These are phyloP conservation scores for Trichoderma sp. DNA, from an alignment of 2,329 filamentous ascomycete genomes.

Conservation along the genomic window DNA sequence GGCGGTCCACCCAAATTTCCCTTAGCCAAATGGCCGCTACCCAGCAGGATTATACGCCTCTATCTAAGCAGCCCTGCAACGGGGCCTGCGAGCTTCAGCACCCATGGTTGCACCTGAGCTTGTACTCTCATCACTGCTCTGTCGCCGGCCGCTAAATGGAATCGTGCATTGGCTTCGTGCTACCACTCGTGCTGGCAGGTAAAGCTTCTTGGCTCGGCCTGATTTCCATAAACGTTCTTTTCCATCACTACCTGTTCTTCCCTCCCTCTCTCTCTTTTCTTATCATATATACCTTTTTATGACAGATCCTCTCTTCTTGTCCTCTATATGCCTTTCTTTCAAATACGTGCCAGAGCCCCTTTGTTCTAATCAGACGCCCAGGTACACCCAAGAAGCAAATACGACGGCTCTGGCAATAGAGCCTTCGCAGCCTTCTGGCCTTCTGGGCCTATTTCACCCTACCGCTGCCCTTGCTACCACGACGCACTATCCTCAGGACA, in stretches of 20 bases:
- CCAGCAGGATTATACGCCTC: constrained; percentile 13
- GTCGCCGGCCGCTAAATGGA: constrained; percentile 27
- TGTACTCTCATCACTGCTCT: constrained; percentile 24
- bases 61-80: constrained; percentile 4
- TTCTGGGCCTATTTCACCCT: constrained; percentile 58
- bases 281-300: background rate
- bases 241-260: constrained; percentile 25
- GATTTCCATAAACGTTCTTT: constrained; percentile 27
- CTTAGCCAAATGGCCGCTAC: background rate
- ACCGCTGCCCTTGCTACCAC: constrained; percentile 49
- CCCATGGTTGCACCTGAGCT: constrained; percentile 16
- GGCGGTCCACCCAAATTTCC: constrained; percentile 10
- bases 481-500: constrained; percentile 56
- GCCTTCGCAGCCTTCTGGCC: constrained; percentile 54
- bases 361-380: constrained; percentile 40
- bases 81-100: background rate
- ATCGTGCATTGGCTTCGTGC: constrained; percentile 40
- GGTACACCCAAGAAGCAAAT: constrained; percentile 60
- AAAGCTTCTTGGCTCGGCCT: constrained; percentile 42
- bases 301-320: background rate
- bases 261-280: background rate
- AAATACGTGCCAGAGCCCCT: background rate
- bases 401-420: constrained; percentile 59
- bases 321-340: constrained; percentile 5
- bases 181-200: constrained; percentile 51